These are phyloP conservation scores for Barbarea vulgaris DNA, from an alignment of 345 rosid species.

Conservation along the genomic window DNA sequence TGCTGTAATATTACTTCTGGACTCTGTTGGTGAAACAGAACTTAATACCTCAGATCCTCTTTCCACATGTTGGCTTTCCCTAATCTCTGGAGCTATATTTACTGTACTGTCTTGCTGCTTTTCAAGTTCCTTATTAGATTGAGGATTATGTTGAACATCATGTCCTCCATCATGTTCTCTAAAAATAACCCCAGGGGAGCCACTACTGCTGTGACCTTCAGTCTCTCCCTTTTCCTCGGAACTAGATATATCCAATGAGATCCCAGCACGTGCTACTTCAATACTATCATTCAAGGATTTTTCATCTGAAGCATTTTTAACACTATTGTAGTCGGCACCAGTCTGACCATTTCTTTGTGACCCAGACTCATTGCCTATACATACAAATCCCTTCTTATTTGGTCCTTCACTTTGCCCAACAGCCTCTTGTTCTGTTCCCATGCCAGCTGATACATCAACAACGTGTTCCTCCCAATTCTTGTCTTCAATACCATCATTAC, in stretches of 20 bases:
- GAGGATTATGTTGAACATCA: constrained; percentile 27
- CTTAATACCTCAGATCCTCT: constrained; percentile 38
- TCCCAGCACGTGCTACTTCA: not conserved
- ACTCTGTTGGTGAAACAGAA: constrained; percentile 48
- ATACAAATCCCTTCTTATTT: constrained; percentile 12
- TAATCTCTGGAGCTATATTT: constrained; percentile 40
- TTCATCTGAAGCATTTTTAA: constrained; percentile 3
- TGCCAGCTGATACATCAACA: constrained; percentile 21
- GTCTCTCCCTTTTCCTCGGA: constrained; percentile 40
- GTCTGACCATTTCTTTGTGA: constrained; percentile 21
- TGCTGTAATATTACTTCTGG: constrained; percentile 47
- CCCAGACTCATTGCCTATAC: constrained; percentile 16
- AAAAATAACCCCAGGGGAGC: constrained; percentile 8
- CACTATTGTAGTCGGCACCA: constrained; percentile 14
- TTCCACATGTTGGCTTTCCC: constrained; percentile 31
- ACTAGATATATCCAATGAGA: constrained; percentile 25
- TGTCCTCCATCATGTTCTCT: constrained; percentile 22
- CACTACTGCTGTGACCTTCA: constrained; percentile 29
- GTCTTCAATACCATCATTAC: constrained; percentile 17
- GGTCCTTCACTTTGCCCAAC: constrained; percentile 33
- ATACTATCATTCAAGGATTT: constrained; percentile 10
- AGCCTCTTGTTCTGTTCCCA: constrained; percentile 17
- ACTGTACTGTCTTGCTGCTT: constrained; percentile 33
- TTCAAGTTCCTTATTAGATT: constrained; percentile 23
- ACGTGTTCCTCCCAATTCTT: constrained; percentile 27